Conservation (phyloP, 176 grass and related monocot species). For the Typha latifolia region DNA sequence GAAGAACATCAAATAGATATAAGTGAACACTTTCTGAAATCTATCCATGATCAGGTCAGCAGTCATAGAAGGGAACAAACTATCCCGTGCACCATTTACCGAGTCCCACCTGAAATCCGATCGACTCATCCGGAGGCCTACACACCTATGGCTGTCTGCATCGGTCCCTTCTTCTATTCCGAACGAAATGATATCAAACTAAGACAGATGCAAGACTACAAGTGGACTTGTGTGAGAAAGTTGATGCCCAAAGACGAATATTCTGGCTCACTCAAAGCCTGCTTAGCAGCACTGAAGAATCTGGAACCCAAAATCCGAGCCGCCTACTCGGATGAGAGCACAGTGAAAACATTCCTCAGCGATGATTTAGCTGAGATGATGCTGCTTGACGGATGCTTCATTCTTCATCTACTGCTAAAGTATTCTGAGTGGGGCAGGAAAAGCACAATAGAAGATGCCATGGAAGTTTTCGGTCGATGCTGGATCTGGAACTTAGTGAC, state of each 20-base stretch:
- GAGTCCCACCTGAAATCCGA: conserved; percentile 1
- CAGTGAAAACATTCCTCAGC: no score
- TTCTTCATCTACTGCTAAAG: conserved; percentile 21
- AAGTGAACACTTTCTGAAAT: no score
- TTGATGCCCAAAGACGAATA: not conserved
- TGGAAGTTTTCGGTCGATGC: no score
- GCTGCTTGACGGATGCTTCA: conserved; percentile 33
- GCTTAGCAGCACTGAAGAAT: not conserved
- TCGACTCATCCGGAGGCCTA: not conserved
- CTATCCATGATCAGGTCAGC: no score
- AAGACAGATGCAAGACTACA: not conserved
- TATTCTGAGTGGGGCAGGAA: no score
- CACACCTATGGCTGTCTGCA: not conserved
- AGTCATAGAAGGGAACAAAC: no score
- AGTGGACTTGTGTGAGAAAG: not conserved
- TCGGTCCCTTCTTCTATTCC: conserved; percentile 5
- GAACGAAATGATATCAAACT: not conserved
- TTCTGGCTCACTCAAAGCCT: no score
- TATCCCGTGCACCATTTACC: conserved; percentile 6
- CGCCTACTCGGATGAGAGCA: not conserved
- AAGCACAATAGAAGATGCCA: no score
- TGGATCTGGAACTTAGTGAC: no score
- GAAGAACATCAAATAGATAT: no score
- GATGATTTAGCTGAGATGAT: conserved; percentile 1
- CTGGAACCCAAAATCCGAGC: no score